Evolutionary conservation across 768 basidiomycete species (phyloP), one percentile per base, ranked within the genome.

Genomic region (button mushroom (Agaricus bisporus)): DNA sequence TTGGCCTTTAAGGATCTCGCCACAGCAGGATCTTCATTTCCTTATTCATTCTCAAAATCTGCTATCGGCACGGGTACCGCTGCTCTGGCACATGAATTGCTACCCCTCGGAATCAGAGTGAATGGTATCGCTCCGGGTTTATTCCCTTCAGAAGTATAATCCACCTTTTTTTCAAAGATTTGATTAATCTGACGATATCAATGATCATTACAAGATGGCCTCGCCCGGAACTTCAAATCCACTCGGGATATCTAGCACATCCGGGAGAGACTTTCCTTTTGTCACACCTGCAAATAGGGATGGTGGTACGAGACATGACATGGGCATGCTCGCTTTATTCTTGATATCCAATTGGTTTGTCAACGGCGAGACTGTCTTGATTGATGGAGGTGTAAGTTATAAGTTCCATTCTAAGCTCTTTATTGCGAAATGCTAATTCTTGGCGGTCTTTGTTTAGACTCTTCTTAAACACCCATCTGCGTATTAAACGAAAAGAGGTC

Each of bases 31-130:
- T 61, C 54, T 39, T 69, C 69, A 12, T 76, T 70, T 64, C 74
- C 77, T 1, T 79, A 79, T 63, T 60, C 75, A 48, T 72, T 70
- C 56, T 75, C 73, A 38, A 79, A 79, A 60, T 72, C 70, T 20
- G 76, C 77, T 0, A 69, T 77, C 26, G 77, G 73, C 1, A 75
- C 76, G 48, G 70, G 74, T 3, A 77, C 76, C 1, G 59, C 70
- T 11, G 68, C 74, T 1, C 68, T 77, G 37, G 75, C 77, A 7
- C 75, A 76, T 58, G 77, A 77, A 55, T 65, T 77, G 3, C 62
- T 78, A 15, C 73, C 74, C 6, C 67, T 78, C 28, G 75, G 76
- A 7, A 70, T 74, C 46, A 65, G 74, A 29, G 76, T 78, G 12
- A 78, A 77, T 58, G 72, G 73, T n/a, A 76, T 78, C 46, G 73